Evolutionary conservation across 2,329 filamentous ascomycete species (phyloP).

Genomic region (Berkeleyomyces basicola): DNA sequence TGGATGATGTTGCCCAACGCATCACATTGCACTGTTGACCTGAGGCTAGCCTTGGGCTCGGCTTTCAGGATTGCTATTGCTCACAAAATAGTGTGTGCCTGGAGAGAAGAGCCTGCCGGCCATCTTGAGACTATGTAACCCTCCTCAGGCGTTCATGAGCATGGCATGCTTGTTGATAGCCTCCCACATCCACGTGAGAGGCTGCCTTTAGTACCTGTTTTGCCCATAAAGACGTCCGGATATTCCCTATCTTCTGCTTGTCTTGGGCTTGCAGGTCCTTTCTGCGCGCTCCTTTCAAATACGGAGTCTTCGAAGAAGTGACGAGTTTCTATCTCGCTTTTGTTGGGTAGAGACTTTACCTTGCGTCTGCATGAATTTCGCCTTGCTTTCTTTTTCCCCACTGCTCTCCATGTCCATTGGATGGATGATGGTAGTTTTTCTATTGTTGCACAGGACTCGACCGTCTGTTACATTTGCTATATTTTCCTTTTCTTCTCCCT

Average conservation of each 20-base stretch:
- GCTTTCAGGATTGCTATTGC: neutral
- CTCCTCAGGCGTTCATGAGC: neutral
- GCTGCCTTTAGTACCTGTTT: neutral
- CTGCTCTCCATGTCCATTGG: neutral
- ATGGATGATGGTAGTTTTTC: neutral
- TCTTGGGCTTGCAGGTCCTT: neutral
- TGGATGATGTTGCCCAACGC: neutral
- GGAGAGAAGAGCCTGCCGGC: neutral
- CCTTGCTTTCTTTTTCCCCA: neutral
- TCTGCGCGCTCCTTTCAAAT: neutral
- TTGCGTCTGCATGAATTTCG: neutral
- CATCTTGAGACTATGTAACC: neutral
- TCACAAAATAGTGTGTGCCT: neutral
- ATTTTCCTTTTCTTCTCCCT: neutral
- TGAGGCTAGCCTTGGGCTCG: neutral
- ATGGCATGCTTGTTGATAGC: neutral
- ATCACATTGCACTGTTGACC: neutral
- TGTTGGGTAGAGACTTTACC: neutral
- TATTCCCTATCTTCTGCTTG: neutral
- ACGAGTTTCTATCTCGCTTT: neutral
- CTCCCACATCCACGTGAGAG: neutral
- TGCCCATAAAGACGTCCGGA: neutral
- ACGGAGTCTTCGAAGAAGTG: neutral
- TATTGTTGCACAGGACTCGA: neutral
- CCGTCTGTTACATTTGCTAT: neutral